phyloP scores from a whole-genome alignment of 768 basidiomycete species.

The Coprinopsis cinerea region DNA sequence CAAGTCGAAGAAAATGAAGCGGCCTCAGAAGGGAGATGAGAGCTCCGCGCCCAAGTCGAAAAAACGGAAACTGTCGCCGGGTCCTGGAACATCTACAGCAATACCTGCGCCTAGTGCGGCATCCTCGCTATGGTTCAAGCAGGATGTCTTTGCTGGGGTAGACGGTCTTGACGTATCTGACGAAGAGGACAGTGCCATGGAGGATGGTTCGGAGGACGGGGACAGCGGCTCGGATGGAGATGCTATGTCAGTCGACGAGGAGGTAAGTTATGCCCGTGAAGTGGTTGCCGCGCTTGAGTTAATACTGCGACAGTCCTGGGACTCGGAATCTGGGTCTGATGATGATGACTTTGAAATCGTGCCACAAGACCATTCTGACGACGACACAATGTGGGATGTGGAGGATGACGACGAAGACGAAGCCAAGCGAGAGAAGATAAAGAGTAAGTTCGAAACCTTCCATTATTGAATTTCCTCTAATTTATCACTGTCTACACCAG shows the following conservation, averaged over 20 bases:
- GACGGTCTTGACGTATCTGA: constrained; percentile 31
- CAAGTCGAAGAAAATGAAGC: constrained; percentile 36
- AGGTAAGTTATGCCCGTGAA: neutral
- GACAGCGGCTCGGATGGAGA: constrained; percentile 15
- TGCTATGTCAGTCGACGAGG: constrained; percentile 11
- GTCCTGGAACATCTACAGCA: constrained; percentile 33
- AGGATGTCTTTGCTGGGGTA: constrained; percentile 76
- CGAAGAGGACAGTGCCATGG: constrained; percentile 25
- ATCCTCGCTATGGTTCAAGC: constrained; percentile 92
- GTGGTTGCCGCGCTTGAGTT: neutral
- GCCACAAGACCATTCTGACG: constrained; percentile 55
- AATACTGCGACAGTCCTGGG: neutral
- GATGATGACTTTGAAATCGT: constrained; percentile 72
- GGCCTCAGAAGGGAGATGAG: constrained; percentile 15
- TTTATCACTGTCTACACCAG: constrained; percentile 31
- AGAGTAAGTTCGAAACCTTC: constrained; percentile 41
- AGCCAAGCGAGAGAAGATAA: constrained; percentile 54
- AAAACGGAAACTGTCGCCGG: constrained; percentile 46
- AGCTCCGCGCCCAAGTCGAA: constrained; percentile 41
- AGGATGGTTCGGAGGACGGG: constrained; percentile 24
- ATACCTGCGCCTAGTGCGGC: constrained; percentile 34
- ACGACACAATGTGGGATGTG: constrained; percentile 74
- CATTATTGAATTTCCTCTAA: constrained; percentile 1
- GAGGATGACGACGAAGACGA: constrained; percentile 72
- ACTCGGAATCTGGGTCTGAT: constrained; percentile 10